phyloP scores from a whole-genome alignment of 352 stramenopile species.

The Phytophthora pisi region DNA sequence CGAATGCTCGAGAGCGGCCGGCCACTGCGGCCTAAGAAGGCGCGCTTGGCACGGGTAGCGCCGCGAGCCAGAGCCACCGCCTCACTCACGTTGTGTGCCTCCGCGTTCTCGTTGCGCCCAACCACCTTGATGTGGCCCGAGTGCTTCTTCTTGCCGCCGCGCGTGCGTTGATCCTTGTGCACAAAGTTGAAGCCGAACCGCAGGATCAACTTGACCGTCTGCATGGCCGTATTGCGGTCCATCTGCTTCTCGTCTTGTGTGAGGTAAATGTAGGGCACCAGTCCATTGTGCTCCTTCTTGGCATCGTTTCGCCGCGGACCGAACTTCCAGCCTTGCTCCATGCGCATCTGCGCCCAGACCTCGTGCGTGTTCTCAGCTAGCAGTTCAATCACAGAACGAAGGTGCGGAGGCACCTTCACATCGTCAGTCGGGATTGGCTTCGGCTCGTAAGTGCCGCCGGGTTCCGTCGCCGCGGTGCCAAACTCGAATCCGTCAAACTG shows the following conservation, averaged over 20 bases:
- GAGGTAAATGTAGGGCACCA: slow-evolving; percentile 83
- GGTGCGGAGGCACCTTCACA: slow-evolving; percentile 61
- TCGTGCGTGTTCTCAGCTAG: slow-evolving; percentile 84
- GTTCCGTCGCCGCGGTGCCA: slow-evolving; percentile 48
- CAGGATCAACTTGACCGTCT: slow-evolving; percentile 81
- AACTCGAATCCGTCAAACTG: slow-evolving; percentile 62
- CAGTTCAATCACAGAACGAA: slow-evolving; percentile 76
- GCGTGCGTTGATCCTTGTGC: slow-evolving; percentile 62
- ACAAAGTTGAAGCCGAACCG: slow-evolving; percentile 73
- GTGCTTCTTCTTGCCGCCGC: slow-evolving; percentile 43
- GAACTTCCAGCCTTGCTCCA: slow-evolving; percentile 82
- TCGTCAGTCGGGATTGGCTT: slow-evolving; percentile 68
- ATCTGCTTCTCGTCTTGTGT: slow-evolving; percentile 84
- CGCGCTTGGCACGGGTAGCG: slow-evolving; percentile 59
- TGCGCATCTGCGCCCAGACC: slow-evolving; percentile 83
- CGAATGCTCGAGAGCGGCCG: slow-evolving; percentile 36
- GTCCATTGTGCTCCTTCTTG: slow-evolving; percentile 75
- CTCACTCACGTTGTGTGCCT: slow-evolving; percentile 58
- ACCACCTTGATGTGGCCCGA: slow-evolving; percentile 58
- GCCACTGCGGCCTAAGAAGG: slow-evolving; percentile 50
- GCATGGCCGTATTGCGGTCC: slow-evolving; percentile 85
- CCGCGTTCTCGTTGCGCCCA: slow-evolving; percentile 69
- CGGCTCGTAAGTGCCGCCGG: slow-evolving; percentile 64
- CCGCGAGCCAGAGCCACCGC: slow-evolving; percentile 52
- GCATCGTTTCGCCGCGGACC: slow-evolving; percentile 65